Evolutionary conservation across 148 eudicot species (phyloP).

Genomic region (Linanthus parryae): DNA sequence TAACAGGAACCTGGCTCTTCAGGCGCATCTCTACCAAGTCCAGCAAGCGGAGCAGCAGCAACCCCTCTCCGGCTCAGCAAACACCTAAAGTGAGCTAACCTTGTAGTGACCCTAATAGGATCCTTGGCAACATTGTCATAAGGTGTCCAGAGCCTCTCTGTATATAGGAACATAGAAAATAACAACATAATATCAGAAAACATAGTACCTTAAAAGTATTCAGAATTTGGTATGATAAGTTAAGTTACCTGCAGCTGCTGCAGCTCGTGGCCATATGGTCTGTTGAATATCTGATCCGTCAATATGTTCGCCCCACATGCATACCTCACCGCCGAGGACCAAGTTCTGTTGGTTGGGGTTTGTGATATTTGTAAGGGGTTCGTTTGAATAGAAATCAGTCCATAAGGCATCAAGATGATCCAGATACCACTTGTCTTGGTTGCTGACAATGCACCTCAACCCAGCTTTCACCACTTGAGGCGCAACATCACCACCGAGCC

Average conservation of each 20-base stretch:
- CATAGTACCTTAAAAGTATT: background rate
- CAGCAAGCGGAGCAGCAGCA: slow-evolving; percentile 73
- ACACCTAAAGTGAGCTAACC: slow-evolving; percentile 80
- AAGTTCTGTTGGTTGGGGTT: slow-evolving; percentile 48
- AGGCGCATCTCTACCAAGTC: slow-evolving; percentile 64
- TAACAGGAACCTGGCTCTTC: background rate
- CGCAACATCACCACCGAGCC: slow-evolving; percentile 82
- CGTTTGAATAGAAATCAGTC: slow-evolving; percentile 59
- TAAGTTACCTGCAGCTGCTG: slow-evolving; percentile 88
- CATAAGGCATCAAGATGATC: slow-evolving; percentile 68
- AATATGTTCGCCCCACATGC: slow-evolving; percentile 90
- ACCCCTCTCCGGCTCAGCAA: slow-evolving; percentile 83
- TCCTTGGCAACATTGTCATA: slow-evolving; percentile 50
- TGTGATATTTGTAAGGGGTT: slow-evolving; percentile 58
- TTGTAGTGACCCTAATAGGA: slow-evolving; percentile 39
- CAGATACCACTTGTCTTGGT: slow-evolving; percentile 88
- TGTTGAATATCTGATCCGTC: slow-evolving; percentile 82
- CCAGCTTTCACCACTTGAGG: slow-evolving; percentile 61
- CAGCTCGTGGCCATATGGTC: slow-evolving; percentile 98
- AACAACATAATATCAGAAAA: background rate
- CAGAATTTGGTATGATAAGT: background rate
- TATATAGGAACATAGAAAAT: background rate
- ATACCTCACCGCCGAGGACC: slow-evolving; percentile 92
- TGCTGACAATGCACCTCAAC: slow-evolving; percentile 88
- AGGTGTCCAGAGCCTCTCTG: slow-evolving; percentile 89